Conservation (phyloP, 2,329 filamentous ascomycete genomes). For the Fusarium graminum region DNA sequence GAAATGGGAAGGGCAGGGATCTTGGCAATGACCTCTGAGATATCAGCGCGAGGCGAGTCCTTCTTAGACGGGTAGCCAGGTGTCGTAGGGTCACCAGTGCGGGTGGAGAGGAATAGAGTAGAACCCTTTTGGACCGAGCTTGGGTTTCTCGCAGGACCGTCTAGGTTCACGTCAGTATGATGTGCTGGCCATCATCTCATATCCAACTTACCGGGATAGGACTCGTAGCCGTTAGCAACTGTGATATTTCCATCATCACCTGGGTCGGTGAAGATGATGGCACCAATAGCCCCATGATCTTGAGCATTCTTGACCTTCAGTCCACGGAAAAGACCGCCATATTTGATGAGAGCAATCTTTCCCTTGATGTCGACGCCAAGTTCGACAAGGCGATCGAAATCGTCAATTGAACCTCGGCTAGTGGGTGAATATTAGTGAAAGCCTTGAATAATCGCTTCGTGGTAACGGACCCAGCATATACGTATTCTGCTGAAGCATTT, state of each 20-base stretch:
- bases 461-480: slow-evolving; percentile 74
- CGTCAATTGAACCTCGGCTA: slow-evolving; percentile 74
- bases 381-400: slow-evolving; percentile 78
- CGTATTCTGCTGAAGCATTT: slow-evolving; percentile 79
- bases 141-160: slow-evolving; percentile 81
- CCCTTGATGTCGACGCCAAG: slow-evolving; percentile 78
- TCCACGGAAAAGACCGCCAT: slow-evolving; percentile 82
- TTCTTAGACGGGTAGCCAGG: slow-evolving; percentile 85
- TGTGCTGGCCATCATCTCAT: fast-evolving
- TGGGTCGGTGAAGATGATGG: slow-evolving; percentile 85
- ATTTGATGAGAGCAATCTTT: slow-evolving; percentile 83
- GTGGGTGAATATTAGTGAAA: neutral
- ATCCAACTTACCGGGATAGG: slow-evolving; percentile 68
- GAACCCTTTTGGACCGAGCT: slow-evolving; percentile 84
- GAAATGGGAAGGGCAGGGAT: slow-evolving; percentile 89
- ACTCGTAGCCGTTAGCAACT: slow-evolving; percentile 77
- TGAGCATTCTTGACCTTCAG: slow-evolving; percentile 87
- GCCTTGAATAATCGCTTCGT: fast-evolving
- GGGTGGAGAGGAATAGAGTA: slow-evolving; percentile 75
- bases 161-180: slow-evolving; percentile 7
- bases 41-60: slow-evolving; percentile 74
- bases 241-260: slow-evolving; percentile 85
- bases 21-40: slow-evolving; percentile 72
- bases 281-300: slow-evolving; percentile 85
- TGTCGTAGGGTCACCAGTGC: slow-evolving; percentile 78